These are phyloP conservation scores for Calocybe cyanea DNA, from an alignment of 768 basidiomycete species.

Conservation along the genomic window DNA sequence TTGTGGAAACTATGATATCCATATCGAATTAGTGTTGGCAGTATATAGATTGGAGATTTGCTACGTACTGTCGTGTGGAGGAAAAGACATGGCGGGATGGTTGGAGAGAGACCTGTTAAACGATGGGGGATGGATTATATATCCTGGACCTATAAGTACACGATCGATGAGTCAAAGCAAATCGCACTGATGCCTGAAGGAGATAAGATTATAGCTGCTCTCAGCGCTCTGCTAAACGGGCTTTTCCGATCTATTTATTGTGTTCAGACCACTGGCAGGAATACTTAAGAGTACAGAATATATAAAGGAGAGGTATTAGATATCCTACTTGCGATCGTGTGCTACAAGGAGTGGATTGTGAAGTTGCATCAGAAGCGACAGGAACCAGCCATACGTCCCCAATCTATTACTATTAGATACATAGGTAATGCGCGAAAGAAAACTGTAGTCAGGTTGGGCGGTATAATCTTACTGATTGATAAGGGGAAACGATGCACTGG, in stretches of 20 bases:
- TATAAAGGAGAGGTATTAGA: no score
- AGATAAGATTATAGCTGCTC: slow-evolving; percentile 13
- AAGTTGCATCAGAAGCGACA: no score
- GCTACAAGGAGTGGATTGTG: no score
- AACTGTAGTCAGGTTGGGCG: no score
- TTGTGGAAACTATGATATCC: slow-evolving; percentile 53
- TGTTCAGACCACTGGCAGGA: neutral
- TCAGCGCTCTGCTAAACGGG: slow-evolving; percentile 11
- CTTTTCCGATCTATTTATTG: slow-evolving; percentile 14
- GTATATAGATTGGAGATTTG: slow-evolving; percentile 6
- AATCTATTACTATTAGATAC: no score
- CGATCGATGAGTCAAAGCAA: slow-evolving; percentile 12
- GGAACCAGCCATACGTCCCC: no score
- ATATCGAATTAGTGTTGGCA: no score
- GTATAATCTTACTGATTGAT: no score
- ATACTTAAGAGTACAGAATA: no score
- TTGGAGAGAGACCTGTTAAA: neutral
- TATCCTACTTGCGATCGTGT: no score
- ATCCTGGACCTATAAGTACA: neutral
- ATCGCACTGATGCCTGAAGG: slow-evolving; percentile 9
- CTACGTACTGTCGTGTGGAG: slow-evolving; percentile 66
- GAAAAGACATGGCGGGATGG: slow-evolving; percentile 51
- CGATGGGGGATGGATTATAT: slow-evolving; percentile 1
- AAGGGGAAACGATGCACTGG: no score
- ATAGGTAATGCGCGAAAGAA: no score